A percentile compares a stretch with the other conserved stretches of the same genome.
phyloP scores from a whole-genome alignment of 2,329 filamentous ascomycete genomes.

The Calonectria naviculata region DNA sequence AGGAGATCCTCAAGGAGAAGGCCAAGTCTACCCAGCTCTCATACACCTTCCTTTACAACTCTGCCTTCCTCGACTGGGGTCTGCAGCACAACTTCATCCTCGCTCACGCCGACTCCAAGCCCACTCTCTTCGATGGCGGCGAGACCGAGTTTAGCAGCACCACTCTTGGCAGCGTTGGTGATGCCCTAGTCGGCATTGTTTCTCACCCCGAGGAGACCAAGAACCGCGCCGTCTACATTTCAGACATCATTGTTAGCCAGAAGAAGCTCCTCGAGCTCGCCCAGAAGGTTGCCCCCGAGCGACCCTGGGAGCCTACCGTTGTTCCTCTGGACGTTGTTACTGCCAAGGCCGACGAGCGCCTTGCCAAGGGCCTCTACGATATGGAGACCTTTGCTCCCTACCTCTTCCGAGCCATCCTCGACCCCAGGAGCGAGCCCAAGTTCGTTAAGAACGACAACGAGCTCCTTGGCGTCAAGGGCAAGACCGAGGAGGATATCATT shows the following conservation, averaged over 20 bases:
- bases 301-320: constrained; percentile 58
- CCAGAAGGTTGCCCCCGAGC: constrained; percentile 59
- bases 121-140: constrained; percentile 62
- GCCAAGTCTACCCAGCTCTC: constrained; percentile 48
- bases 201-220: constrained; percentile 62
- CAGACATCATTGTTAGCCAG: constrained; percentile 58
- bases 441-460: constrained; percentile 54
- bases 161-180: constrained; percentile 57
- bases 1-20: constrained; percentile 53
- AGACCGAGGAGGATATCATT: constrained; percentile 53
- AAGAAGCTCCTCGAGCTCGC: constrained; percentile 56
- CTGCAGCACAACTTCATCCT: constrained; percentile 55
- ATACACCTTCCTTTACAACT: constrained; percentile 47
- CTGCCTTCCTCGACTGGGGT: constrained; percentile 49
- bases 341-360: constrained; percentile 40
- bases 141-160: constrained; percentile 59
- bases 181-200: constrained; percentile 61
- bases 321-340: constrained; percentile 42
- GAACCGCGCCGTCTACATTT: constrained; percentile 61
- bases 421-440: constrained; percentile 44
- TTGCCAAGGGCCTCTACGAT: constrained; percentile 45
- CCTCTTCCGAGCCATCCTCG: constrained; percentile 46
- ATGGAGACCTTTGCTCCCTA: constrained; percentile 45
- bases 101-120: constrained; percentile 50
- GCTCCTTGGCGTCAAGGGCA: constrained; percentile 56